A percentile compares a stretch with the other conserved stretches of the same genome.
These are phyloP conservation scores for Botrytis fabae DNA, from an alignment of 2,329 filamentous ascomycete genomes.

Conservation along the genomic window DNA sequence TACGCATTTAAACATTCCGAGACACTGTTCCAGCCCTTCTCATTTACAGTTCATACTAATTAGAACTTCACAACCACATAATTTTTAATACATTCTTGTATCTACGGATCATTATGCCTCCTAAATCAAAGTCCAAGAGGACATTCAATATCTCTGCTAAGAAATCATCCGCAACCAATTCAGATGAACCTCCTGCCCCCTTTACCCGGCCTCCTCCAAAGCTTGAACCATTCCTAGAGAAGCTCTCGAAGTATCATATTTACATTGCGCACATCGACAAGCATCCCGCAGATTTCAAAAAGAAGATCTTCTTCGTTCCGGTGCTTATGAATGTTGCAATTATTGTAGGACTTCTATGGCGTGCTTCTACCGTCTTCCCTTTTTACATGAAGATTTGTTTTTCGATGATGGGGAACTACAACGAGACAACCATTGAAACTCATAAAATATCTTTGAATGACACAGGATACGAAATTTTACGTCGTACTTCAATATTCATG, in stretches of 20 bases:
- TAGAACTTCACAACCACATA: not conserved
- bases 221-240: conserved; percentile 65
- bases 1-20: not conserved
- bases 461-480: conserved; percentile 50
- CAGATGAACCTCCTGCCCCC: conserved; percentile 54
- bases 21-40: not conserved
- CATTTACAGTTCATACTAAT: not conserved
- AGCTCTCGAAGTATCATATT: conserved; percentile 67
- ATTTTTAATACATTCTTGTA: conserved; percentile 5
- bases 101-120: conserved; percentile 35
- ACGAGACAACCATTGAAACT: conserved; percentile 65
- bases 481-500: conserved; percentile 64
- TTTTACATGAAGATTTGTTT: conserved; percentile 58
- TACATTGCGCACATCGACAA: conserved; percentile 85
- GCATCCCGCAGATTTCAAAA: conserved; percentile 69
- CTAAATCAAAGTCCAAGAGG: conserved; percentile 38
- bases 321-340: conserved; percentile 73
- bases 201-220: conserved; percentile 66
- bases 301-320: conserved; percentile 79
- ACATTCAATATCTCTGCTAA: conserved; percentile 31
- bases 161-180: conserved; percentile 25
- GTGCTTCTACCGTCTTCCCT: conserved; percentile 67
- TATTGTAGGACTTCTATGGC: conserved; percentile 62
- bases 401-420: conserved; percentile 43
- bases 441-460: conserved; percentile 56